Evolutionary conservation across 805 yeast genomes (phyloP).

Genomic region (Saturnispora silvae): DNA sequence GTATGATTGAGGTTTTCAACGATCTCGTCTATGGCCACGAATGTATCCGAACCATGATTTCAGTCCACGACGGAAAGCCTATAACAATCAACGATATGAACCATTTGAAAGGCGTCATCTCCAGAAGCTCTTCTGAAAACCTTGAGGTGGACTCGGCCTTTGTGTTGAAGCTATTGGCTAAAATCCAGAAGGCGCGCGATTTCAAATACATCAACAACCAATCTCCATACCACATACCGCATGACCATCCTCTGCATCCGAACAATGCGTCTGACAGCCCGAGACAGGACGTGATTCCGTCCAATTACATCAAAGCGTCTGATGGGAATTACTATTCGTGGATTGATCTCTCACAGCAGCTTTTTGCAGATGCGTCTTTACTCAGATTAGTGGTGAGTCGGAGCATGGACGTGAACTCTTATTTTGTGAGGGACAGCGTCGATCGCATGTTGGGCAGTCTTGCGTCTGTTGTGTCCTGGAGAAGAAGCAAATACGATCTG

Average conservation of each 20-base stretch:
- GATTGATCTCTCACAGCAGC: conserved; percentile 28
- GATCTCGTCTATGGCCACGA: conserved; percentile 24
- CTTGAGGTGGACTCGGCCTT: conserved; percentile 13
- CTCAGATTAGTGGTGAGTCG: conserved; percentile 27
- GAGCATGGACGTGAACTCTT: conserved; percentile 17
- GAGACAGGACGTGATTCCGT: neutral
- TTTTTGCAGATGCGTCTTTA: conserved; percentile 30
- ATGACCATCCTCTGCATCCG: conserved; percentile 25
- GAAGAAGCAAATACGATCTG: neutral
- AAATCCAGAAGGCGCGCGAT: conserved; percentile 21
- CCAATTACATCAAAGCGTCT: neutral
- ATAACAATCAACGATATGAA: neutral
- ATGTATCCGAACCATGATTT: conserved; percentile 14
- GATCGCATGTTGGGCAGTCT: conserved; percentile 23
- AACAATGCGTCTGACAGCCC: neutral
- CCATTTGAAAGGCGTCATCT: conserved; percentile 1
- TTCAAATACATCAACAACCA: conserved; percentile 21
- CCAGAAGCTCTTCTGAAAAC: neutral
- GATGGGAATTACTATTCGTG: conserved; percentile 26
- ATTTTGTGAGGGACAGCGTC: conserved; percentile 24
- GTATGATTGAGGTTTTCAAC: conserved; percentile 24
- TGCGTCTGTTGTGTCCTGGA: conserved; percentile 17
- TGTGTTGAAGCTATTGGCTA: conserved; percentile 8
- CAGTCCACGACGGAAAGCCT: neutral
- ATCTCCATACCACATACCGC: conserved; percentile 24